Conservation (phyloP, 2,329 filamentous ascomycete species). For the Penicillium sp. region DNA sequence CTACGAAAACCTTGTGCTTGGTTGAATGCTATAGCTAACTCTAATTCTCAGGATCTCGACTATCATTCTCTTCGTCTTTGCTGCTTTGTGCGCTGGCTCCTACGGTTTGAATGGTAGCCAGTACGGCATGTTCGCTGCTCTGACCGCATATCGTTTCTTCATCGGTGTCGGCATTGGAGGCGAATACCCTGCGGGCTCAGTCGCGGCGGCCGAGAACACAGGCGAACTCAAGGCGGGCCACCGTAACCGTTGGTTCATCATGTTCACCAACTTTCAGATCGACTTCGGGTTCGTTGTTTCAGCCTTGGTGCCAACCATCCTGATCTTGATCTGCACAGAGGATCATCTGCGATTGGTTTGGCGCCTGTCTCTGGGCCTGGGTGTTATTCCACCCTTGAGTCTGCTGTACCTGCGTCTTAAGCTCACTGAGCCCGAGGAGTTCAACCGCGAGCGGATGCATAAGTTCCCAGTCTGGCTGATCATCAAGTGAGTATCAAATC, state of each 20-base stretch:
- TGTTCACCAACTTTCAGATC: constrained; percentile 88
- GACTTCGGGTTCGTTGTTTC: constrained; percentile 82
- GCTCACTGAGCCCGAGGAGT: constrained; percentile 78
- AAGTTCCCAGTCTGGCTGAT: constrained; percentile 56
- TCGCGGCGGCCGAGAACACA: constrained; percentile 80
- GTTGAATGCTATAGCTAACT: too few species aligned
- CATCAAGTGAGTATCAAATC: constrained; percentile 43
- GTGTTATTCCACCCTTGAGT: constrained; percentile 73
- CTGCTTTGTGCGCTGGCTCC: constrained; percentile 73
- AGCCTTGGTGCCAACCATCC: constrained; percentile 72
- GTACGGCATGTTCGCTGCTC: constrained; percentile 72
- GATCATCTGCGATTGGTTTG: constrained; percentile 73
- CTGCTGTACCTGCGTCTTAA: constrained; percentile 72
- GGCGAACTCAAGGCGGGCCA: constrained; percentile 78
- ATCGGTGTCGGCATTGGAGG: constrained; percentile 75
- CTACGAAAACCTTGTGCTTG: too few species aligned
- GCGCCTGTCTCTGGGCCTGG: constrained; percentile 78
- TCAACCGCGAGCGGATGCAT: constrained; percentile 69
- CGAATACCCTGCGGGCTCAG: constrained; percentile 64
- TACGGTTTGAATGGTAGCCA: constrained; percentile 72
- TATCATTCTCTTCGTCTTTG: constrained; percentile 80
- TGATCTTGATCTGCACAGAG: constrained; percentile 61
- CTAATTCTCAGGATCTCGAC: constrained; percentile 60
- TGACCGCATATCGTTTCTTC: constrained; percentile 85
- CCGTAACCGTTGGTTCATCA: constrained; percentile 86